Base-by-base conservation (phyloP, 164 flowering plant species). In the Protea cynaroides region DNA sequence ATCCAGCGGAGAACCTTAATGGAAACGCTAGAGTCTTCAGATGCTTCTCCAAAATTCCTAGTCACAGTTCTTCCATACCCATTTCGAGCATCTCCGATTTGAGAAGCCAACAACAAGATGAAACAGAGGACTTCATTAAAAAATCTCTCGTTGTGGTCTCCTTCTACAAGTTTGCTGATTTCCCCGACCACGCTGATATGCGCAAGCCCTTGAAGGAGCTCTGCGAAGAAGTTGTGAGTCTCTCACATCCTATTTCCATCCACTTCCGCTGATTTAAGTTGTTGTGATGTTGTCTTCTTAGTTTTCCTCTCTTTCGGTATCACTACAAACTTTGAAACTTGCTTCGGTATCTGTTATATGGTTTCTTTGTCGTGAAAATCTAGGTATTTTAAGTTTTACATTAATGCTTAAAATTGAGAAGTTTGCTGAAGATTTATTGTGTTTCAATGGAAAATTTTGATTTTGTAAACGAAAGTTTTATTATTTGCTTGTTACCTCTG, bases 91-190 rank as follows among this genome's bases (percentile, higher is more conserved):
- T 25, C 44, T 34, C 69, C 7, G 66, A 36, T 11, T 56, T 52
- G 56, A 60, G 19, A 46, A 50, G 2, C 34, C 34, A 37, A 36
- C 25, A 25, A 58, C 65, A 58, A 40, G 56, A 66, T 19, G 72
- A 36, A 54, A 19, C 15, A 61, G 68, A 43, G n/a, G 69, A 53
- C 12, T 54, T 66, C 15, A 57, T 7, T 37, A 38, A 8, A 21
- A 62, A 61, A 24, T 58, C 80, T 53, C 87, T 94, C n/a, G 84
- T 89, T 21, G 97, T 93, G 25, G 90, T 93, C 12, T 94, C 98
- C 14, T 94, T 94, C 78, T 91, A 91, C 80, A 91, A 89, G 81
- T 94, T 91, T 51, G 97, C 97, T 25, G 90, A 91, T 81, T 91
- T 94, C 61, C 90, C 90, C 0, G 97, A 91, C 78, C 86, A 90